These are phyloP conservation scores for Pseudogymnoascus sp. DNA, from an alignment of 2,329 filamentous ascomycete species.

Conservation along the genomic window DNA sequence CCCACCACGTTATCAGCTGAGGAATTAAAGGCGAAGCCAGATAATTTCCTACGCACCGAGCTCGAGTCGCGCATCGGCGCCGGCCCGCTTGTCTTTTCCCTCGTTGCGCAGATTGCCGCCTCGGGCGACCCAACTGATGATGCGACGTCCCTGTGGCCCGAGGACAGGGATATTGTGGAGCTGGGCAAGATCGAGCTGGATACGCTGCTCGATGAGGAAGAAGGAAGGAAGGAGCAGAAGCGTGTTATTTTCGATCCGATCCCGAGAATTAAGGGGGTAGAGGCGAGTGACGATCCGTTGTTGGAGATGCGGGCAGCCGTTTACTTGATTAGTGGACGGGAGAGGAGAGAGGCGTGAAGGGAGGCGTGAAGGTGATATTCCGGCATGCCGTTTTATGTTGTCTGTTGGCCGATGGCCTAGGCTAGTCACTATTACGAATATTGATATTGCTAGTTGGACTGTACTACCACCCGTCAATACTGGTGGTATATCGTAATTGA, in stretches of 20 bases:
- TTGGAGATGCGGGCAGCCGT: conserved; percentile 49
- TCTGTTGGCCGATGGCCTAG: not conserved
- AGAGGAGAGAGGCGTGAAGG: conserved; percentile 39
- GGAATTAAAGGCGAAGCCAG: conserved; percentile 33
- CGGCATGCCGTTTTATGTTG: not conserved
- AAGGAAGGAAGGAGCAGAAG: conserved; percentile 42
- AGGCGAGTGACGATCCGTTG: conserved; percentile 48
- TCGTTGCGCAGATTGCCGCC: conserved; percentile 45
- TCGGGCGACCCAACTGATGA: conserved; percentile 43
- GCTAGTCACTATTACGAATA: not conserved
- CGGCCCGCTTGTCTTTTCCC: conserved; percentile 39
- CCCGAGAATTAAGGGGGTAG: conserved; percentile 48
- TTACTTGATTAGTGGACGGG: conserved; percentile 49
- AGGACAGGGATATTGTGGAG: conserved; percentile 43
- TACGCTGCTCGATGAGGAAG: conserved; percentile 34
- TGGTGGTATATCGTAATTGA: not conserved
- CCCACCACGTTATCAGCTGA: conserved; percentile 35
- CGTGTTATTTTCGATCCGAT: conserved; percentile 53
- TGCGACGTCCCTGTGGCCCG: conserved; percentile 48
- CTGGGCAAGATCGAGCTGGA: conserved; percentile 45
- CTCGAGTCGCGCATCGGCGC: conserved; percentile 34
- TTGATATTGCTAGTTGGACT: not conserved
- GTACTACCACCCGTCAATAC: too few relatives aligned
- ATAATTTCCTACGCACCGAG: conserved; percentile 46
- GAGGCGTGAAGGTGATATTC: conserved; percentile 25